Evolutionary conservation across 805 yeast genomes (phyloP).

Genomic region (Lipomyces sp.): DNA sequence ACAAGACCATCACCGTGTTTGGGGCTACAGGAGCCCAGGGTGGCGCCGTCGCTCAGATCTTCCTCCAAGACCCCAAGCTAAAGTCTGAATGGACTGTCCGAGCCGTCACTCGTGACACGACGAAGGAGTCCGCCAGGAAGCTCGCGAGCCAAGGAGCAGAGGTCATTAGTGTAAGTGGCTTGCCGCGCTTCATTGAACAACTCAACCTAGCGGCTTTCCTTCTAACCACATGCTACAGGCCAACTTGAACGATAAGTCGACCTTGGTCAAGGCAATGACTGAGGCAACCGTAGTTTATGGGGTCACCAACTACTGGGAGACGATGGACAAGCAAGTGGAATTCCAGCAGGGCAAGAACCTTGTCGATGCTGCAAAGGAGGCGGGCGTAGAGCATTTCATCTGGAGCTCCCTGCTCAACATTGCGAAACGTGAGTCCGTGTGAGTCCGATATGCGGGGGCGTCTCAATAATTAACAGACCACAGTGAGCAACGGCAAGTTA

Average conservation of each 20-base stretch:
- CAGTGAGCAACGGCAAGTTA: background rate
- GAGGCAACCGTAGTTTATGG: conserved; percentile 12
- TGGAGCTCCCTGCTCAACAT: background rate
- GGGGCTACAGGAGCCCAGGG: conserved; percentile 38
- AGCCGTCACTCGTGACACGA: conserved; percentile 32
- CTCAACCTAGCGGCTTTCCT: no score
- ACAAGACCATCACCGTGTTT: conserved; percentile 35
- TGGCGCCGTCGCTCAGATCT: conserved; percentile 31
- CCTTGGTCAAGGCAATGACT: background rate
- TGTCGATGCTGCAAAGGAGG: conserved; percentile 13
- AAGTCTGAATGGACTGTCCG: conserved; percentile 28
- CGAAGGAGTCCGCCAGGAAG: conserved; percentile 9
- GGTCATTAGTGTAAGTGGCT: background rate
- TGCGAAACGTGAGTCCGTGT: background rate
- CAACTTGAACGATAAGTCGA: no score
- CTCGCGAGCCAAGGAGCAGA: conserved; percentile 10
- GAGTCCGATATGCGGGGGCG: background rate
- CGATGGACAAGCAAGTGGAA: background rate
- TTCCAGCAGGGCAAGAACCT: conserved; percentile 13
- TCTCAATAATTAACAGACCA: background rate
- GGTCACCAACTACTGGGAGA: conserved; percentile 8
- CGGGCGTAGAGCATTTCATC: background rate
- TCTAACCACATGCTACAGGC: no score
- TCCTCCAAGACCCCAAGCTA: conserved; percentile 14
- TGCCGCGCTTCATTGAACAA: no score